Evolutionary conservation across 1,139 yeast genomes (phyloP), one percentile per base, ranked within the genome.

Genomic region (Torulaspora pretoriensis): DNA sequence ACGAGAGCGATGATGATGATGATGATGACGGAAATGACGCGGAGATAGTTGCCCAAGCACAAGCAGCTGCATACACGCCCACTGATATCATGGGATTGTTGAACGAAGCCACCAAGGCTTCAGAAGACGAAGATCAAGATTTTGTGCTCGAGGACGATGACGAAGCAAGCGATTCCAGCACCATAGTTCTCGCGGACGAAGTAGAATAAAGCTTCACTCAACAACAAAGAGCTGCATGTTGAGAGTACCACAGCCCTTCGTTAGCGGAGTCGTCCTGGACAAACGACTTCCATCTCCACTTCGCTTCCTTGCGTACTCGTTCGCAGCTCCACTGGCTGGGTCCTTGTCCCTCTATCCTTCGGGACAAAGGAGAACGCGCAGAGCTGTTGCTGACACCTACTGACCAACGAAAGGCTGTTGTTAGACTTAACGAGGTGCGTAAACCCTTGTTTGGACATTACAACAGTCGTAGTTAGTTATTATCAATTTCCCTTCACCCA

Each of bases 121-220:
- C 46, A 6, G 46, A 43, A 6, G 37, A 10, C 17, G 46, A 43
- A 13, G 46, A 43, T 17, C 38, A 35, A 9, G 46, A 43, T 25
- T 43, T 29, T 10, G 41, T 44, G 28, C 41, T 44, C 9, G 44
- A 44, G 9, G 44, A 40, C 8, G 38, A 40, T 10, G 80, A 63
- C 70, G 79, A 58, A 77, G 78, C 67, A 78, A 78, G 68, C 79
- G 85, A n/a, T 83, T 84, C 67, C 83, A 79, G 40, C 28, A 44
- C 43, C 78, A 84, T 65, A 83, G 79, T 69, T 78, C 85, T 39
- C 7, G 43, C 40, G 12, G 46, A 34, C n/a, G 40, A 43, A 13
- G 33, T 38, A 30, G 14, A 31, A 12, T 27, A 24, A 36, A n/a
- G 19, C 27, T 17, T 13, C 19, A 6, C 8, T 16, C 16, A 8